phyloP scores from a whole-genome alignment of 1,284 basidiomycete genomes.

The Trametes hirsuta region DNA sequence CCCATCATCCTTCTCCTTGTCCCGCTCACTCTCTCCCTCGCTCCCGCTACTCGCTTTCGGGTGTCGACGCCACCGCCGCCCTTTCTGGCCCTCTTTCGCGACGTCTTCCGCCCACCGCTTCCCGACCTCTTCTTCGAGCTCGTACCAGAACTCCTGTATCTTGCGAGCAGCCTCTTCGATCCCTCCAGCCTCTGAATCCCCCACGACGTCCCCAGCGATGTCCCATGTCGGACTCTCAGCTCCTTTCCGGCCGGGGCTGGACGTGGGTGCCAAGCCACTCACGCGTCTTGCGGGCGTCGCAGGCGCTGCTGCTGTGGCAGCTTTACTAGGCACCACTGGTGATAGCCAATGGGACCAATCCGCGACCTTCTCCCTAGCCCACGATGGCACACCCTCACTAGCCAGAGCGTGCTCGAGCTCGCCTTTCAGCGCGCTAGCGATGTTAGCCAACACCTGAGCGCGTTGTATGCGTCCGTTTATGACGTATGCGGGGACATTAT shows the following conservation, averaged over 20 bases:
- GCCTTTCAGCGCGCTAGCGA: constrained; percentile 60
- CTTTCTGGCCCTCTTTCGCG: constrained; percentile 21
- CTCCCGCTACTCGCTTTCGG: constrained; percentile 23
- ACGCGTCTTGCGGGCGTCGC: constrained; percentile 7
- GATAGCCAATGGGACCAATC: constrained; percentile 47
- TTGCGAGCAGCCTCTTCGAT: constrained; percentile 56
- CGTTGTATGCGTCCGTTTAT: constrained; percentile 56
- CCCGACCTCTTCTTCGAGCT: constrained; percentile 57
- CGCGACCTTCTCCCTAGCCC: constrained; percentile 68
- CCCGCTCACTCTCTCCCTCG: constrained; percentile 29
- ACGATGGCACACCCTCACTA: constrained; percentile 48
- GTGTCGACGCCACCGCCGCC: constrained; percentile 28
- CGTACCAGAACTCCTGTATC: constrained; percentile 78
- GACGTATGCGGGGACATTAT: constrained; percentile 62
- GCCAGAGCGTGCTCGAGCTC: constrained; percentile 58
- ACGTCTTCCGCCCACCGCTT: constrained; percentile 29
- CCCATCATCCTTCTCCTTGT: constrained; percentile 21
- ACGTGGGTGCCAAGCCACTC: constrained; percentile 50
- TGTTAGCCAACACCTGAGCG: constrained; percentile 59
- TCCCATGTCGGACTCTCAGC: constrained; percentile 36
- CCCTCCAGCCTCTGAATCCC: constrained; percentile 16
- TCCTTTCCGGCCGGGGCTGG: constrained; percentile 33
- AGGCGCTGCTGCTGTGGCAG: not conserved
- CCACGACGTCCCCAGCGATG: constrained; percentile 33
- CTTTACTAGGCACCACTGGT: constrained; percentile 20